These are phyloP conservation scores for Colletotrichum liriopes DNA, from an alignment of 2,329 filamentous ascomycete species.

Conservation along the genomic window DNA sequence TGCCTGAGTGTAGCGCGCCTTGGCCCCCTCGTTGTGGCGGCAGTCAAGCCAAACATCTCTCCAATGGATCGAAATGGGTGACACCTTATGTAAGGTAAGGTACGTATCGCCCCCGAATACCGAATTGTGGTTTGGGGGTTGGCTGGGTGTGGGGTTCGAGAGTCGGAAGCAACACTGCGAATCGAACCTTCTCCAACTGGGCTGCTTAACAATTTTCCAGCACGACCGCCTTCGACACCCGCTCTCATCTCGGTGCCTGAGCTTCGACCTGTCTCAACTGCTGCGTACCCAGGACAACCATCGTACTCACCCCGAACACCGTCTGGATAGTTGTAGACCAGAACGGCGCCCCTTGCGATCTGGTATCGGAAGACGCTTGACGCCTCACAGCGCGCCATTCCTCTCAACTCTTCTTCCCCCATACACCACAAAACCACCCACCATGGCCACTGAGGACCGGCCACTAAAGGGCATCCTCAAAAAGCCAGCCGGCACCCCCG, in stretches of 20 bases:
- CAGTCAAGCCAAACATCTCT: background rate
- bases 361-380: background rate
- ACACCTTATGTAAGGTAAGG: background rate
- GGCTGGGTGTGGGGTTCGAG: conserved; percentile 22
- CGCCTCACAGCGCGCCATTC: background rate
- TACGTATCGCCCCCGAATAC: background rate
- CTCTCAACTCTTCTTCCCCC: background rate
- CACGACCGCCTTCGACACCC: background rate
- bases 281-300: too few relatives aligned
- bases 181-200: conserved; percentile 36
- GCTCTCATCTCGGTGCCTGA: background rate
- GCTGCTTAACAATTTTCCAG: conserved; percentile 34
- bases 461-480: conserved; percentile 74
- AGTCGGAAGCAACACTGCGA: conserved; percentile 11
- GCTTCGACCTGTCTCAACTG: background rate
- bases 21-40: conserved; percentile 7
- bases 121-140: conserved; percentile 5
- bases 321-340: background rate
- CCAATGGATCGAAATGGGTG: background rate
- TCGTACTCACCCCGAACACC: background rate
- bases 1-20: conserved; percentile 25
- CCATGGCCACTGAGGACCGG: conserved; percentile 61
- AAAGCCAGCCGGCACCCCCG: conserved; percentile 60
- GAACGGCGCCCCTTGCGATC: background rate
- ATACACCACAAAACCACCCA: background rate